Percentiles rank a stretch among this genome's conserved stretches.
These are phyloP conservation scores for Trichoderma gracile DNA, from an alignment of 2,329 filamentous ascomycete genomes.

Conservation along the genomic window DNA sequence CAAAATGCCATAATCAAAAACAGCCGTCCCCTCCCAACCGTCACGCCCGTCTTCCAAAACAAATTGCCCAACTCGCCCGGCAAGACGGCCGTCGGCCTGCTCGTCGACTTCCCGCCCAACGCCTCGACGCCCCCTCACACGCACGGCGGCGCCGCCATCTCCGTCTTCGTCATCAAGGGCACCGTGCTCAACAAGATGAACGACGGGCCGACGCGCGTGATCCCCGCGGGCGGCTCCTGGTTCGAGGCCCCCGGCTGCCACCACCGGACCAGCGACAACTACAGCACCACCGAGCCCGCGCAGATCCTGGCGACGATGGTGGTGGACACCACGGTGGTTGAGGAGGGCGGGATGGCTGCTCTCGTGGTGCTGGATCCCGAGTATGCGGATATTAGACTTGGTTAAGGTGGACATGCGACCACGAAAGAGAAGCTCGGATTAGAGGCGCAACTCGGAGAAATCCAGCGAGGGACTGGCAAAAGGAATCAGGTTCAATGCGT, in stretches of 20 bases:
- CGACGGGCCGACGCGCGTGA: constrained; percentile 28
- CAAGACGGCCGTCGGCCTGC: constrained; percentile 30
- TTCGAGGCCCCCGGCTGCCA: constrained; percentile 32
- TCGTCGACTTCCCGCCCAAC: constrained; percentile 30
- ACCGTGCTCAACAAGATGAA: constrained; percentile 33
- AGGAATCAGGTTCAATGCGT: too few species aligned
- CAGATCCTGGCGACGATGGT: constrained; percentile 29
- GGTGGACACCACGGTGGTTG: constrained; percentile 28
- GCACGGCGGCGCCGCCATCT: constrained; percentile 30
- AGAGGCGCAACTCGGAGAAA: too few species aligned
- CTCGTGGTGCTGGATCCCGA: constrained; percentile 30
- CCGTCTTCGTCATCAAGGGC: constrained; percentile 29
- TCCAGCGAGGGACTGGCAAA: too few species aligned
- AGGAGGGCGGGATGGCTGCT: constrained; percentile 27
- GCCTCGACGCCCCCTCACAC: constrained; percentile 30
- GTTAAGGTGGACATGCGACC: not conserved
- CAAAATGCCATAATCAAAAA: not conserved
- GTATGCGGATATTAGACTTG: constrained; percentile 26
- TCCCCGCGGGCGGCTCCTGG: constrained; percentile 29
- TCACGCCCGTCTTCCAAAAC: constrained; percentile 29
- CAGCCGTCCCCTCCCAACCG: constrained; percentile 18
- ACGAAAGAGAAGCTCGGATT: not conserved
- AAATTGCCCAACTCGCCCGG: constrained; percentile 30
- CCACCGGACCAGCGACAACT: constrained; percentile 31
- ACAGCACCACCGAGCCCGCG: constrained; percentile 26